phyloP scores from a whole-genome alignment of 441 rosid species.

The Viola pubescens region DNA sequence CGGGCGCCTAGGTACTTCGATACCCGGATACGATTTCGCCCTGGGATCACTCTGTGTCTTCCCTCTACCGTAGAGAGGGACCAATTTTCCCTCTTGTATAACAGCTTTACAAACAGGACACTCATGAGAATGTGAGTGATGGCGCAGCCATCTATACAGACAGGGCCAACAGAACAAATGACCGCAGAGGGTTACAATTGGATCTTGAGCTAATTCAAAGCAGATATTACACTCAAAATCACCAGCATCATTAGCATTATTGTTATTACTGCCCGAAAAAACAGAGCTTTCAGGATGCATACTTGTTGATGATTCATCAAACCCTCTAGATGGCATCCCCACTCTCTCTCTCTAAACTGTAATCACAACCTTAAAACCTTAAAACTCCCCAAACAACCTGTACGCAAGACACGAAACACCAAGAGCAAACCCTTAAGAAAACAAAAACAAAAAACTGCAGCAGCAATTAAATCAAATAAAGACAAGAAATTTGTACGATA shows the following conservation, averaged over 20 bases:
- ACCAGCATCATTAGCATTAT: slow-evolving; percentile 37
- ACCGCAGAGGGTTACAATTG: slow-evolving; percentile 83
- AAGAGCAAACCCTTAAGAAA: too few species aligned
- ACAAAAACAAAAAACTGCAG: too few species aligned
- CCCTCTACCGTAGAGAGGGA: slow-evolving; percentile 89
- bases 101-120: slow-evolving; percentile 90
- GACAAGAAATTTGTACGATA: too few species aligned
- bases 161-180: slow-evolving; percentile 82
- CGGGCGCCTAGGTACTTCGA: slow-evolving; percentile 56
- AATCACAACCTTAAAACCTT: neutral
- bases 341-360: slow-evolving; percentile 15
- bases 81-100: slow-evolving; percentile 69
- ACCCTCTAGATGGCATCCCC: slow-evolving; percentile 28
- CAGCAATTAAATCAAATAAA: too few species aligned
- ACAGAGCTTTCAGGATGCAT: slow-evolving; percentile 14
- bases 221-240: slow-evolving; percentile 93
- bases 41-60: slow-evolving; percentile 61
- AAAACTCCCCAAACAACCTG: too few species aligned
- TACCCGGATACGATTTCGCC: slow-evolving; percentile 48
- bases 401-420: too few species aligned
- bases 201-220: slow-evolving; percentile 86
- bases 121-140: slow-evolving; percentile 74
- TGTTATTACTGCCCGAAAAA: neutral
- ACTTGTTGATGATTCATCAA: slow-evolving; percentile 34
- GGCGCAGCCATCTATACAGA: slow-evolving; percentile 70